A percentile compares a stretch with the other conserved stretches of the same genome.
phyloP scores from a whole-genome alignment of 1,139 yeast genomes.

The Debaryomycetaceae sp. region DNA sequence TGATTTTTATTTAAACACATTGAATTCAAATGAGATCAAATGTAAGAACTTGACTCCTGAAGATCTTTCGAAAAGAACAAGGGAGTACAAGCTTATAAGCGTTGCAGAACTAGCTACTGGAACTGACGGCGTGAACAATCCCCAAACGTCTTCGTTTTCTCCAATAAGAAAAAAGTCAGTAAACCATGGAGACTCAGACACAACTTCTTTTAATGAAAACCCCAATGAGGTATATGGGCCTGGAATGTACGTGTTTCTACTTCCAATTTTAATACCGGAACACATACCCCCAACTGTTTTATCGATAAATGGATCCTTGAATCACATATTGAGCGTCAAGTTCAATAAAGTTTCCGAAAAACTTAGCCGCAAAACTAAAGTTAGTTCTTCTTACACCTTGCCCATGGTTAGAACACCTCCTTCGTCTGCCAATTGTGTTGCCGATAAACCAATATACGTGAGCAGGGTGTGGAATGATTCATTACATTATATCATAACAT shows the following conservation, averaged over 20 bases:
- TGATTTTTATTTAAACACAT: constrained; percentile 43
- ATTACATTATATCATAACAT: constrained; percentile 70
- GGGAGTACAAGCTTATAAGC: constrained; percentile 29
- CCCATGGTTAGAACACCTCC: constrained; percentile 80
- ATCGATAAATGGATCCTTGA: constrained; percentile 51
- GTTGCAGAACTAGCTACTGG: constrained; percentile 16
- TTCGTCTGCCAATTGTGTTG: constrained; percentile 64
- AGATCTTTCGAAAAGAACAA: constrained; percentile 35
- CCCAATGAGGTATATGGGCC: constrained; percentile 43
- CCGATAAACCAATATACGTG: constrained; percentile 79
- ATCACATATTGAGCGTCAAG: constrained; percentile 32
- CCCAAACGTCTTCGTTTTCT: background rate
- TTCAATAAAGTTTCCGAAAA: constrained; percentile 35
- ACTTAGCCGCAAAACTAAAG: constrained; percentile 31
- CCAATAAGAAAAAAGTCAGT: constrained; percentile 2
- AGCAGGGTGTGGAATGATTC: constrained; percentile 82
- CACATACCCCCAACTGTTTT: constrained; percentile 68
- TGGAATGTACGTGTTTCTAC: constrained; percentile 75
- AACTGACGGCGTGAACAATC: background rate
- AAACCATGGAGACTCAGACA: background rate
- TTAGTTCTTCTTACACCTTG: constrained; percentile 30
- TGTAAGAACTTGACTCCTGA: constrained; percentile 27
- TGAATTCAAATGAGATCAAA: constrained; percentile 34
- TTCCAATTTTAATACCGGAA: constrained; percentile 70
- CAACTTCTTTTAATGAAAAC: constrained; percentile 3